Conservation (phyloP, 306 rosid genomes). For the Glycyrrhiza uralensis region DNA sequence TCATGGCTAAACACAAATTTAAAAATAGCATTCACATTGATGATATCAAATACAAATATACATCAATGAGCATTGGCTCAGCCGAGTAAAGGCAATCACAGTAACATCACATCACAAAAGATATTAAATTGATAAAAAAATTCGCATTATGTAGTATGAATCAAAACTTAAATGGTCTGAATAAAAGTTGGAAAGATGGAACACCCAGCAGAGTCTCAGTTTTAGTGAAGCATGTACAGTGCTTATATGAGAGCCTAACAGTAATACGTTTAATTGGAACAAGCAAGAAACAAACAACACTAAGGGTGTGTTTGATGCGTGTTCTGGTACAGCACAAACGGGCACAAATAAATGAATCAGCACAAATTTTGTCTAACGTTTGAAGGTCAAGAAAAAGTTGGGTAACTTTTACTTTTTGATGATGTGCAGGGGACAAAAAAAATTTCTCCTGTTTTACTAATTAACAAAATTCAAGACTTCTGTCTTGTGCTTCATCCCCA, state of each 20-base stretch:
- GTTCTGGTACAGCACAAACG: not conserved
- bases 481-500: not conserved
- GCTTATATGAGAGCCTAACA: not conserved
- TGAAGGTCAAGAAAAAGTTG: not conserved
- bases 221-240: not conserved
- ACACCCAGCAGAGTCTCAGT: not conserved
- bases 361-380: not conserved
- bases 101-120: not conserved
- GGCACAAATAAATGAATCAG: not conserved
- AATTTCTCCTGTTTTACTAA: not conserved
- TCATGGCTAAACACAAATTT: not conserved
- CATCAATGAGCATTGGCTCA: not conserved
- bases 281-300: not conserved
- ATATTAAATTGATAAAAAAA: not conserved
- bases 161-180: not conserved
- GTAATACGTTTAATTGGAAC: not conserved
- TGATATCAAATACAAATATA: not conserved
- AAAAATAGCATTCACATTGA: constrained; percentile 2
- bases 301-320: not conserved
- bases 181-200: not conserved
- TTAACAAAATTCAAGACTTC: not conserved
- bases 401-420: not conserved
- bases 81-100: not conserved
- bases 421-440: not conserved
- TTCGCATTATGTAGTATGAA: not conserved